Conservation (phyloP, 176 grass and related monocot species). For the Eleusine indica region DNA sequence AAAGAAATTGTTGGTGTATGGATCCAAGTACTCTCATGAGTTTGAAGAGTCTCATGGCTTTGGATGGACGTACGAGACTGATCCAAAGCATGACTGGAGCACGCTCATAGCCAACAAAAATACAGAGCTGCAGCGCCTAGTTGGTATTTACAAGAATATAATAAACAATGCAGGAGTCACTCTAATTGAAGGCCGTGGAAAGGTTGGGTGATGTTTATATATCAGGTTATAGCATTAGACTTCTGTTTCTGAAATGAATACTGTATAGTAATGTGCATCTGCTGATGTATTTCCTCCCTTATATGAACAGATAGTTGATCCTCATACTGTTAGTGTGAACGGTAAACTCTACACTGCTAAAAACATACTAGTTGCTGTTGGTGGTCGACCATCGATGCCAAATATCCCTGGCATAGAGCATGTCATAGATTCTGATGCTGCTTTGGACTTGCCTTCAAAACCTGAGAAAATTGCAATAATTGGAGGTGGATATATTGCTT, state of each 20-base stretch:
- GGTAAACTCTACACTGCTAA: slow-evolving; percentile 75
- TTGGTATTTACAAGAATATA: slow-evolving; percentile 72
- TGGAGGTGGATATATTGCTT: slow-evolving; percentile 86
- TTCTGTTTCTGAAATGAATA: slow-evolving; percentile 16
- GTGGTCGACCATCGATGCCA: slow-evolving; percentile 61
- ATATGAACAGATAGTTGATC: slow-evolving; percentile 59
- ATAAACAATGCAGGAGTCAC: slow-evolving; percentile 65
- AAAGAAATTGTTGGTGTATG: slow-evolving; percentile 78
- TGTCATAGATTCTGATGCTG: slow-evolving; percentile 76
- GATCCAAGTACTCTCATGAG: slow-evolving; percentile 77
- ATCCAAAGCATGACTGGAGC: slow-evolving; percentile 78
- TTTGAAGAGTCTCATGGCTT: slow-evolving; percentile 81
- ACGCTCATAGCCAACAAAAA: slow-evolving; percentile 89
- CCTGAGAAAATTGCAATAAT: slow-evolving; percentile 85
- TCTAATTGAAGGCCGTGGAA: slow-evolving; percentile 82
- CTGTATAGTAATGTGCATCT: slow-evolving; percentile 35
- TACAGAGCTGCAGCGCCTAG: slow-evolving; percentile 69
- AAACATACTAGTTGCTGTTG: slow-evolving; percentile 78
- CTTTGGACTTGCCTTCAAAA: slow-evolving; percentile 69
- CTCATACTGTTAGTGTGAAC: slow-evolving; percentile 70
- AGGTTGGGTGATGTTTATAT: slow-evolving; percentile 51
- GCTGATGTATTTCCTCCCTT: slow-evolving; percentile 35
- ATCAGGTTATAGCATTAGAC: slow-evolving; percentile 27
- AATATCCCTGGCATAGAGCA: slow-evolving; percentile 78
- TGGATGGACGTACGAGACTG: slow-evolving; percentile 72